A percentile compares a stretch with the other conserved stretches of the same genome.
phyloP scores from a whole-genome alignment of 257 asterid species.

The Jasminum sambac region DNA sequence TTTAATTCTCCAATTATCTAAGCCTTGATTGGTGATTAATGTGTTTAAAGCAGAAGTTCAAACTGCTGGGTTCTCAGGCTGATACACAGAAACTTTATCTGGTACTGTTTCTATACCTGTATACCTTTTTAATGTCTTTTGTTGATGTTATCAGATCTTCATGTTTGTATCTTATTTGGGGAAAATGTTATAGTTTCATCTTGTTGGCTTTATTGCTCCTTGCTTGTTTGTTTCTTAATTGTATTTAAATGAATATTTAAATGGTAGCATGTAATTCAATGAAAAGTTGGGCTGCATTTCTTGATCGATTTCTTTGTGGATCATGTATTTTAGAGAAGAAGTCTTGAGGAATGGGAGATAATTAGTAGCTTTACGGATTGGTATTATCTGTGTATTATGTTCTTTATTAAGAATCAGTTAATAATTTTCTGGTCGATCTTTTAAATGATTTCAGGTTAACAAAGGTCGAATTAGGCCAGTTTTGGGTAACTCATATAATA shows the following conservation, averaged over 20 bases:
- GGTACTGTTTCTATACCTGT: constrained; percentile 28
- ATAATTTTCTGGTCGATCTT: not conserved
- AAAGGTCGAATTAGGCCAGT: not conserved
- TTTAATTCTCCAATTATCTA: not conserved
- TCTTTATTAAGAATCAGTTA: not conserved
- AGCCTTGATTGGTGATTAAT: constrained; percentile 17
- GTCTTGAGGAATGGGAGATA: not conserved
- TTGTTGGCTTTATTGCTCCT: not conserved
- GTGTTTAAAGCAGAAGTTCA: constrained; percentile 20
- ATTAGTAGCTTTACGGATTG: not conserved
- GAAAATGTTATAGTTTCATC: not conserved
- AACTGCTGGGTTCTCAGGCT: constrained; percentile 18
- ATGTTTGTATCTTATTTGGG: not conserved
- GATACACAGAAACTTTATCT: constrained; percentile 25
- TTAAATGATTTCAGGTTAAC: not conserved
- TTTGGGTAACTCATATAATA: too few species aligned
- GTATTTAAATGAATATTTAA: not conserved
- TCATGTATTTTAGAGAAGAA: not conserved
- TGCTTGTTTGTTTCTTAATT: not conserved
- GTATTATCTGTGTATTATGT: not conserved
- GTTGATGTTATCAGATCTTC: not conserved
- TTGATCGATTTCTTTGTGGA: not conserved
- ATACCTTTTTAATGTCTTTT: not conserved
- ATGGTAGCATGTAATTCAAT: not conserved
- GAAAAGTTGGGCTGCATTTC: not conserved